Percentiles rank a stretch among this genome's conserved stretches.
These are phyloP conservation scores for Fraxinus nigra DNA, from an alignment of 305 asterid species.

Conservation along the genomic window DNA sequence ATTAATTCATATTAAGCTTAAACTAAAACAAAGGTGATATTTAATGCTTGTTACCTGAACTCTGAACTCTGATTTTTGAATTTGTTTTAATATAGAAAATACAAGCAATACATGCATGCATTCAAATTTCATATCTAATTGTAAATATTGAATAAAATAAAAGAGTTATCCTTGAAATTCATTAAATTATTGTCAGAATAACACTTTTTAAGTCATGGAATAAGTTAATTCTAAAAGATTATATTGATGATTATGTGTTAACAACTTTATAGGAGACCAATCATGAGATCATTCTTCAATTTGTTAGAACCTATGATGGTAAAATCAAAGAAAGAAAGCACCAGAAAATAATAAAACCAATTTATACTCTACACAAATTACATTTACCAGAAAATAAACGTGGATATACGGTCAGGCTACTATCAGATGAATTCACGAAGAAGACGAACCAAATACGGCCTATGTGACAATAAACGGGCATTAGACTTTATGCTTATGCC, in stretches of 20 bases:
- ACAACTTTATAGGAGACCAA: neutral
- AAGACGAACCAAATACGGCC: neutral
- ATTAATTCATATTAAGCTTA: neutral
- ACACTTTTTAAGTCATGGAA: neutral
- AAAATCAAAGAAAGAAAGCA: neutral
- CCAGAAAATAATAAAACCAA: neutral
- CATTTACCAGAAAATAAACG: neutral
- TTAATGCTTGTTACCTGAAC: neutral
- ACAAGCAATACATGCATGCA: neutral
- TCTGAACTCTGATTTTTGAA: neutral
- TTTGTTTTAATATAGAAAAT: constrained; percentile 2
- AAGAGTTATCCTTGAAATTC: neutral
- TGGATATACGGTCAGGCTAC: neutral
- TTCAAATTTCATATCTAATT: neutral
- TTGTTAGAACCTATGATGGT: neutral
- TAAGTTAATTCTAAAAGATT: neutral
- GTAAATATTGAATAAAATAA: neutral
- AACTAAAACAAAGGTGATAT: neutral
- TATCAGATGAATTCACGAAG: neutral
- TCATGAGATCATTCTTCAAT: neutral
- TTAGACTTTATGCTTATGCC: neutral
- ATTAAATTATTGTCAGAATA: neutral
- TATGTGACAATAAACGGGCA: neutral
- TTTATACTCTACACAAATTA: neutral
- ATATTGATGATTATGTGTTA: neutral